Conservation (phyloP, 345 rosid species). For the Dovyalis caffra region DNA sequence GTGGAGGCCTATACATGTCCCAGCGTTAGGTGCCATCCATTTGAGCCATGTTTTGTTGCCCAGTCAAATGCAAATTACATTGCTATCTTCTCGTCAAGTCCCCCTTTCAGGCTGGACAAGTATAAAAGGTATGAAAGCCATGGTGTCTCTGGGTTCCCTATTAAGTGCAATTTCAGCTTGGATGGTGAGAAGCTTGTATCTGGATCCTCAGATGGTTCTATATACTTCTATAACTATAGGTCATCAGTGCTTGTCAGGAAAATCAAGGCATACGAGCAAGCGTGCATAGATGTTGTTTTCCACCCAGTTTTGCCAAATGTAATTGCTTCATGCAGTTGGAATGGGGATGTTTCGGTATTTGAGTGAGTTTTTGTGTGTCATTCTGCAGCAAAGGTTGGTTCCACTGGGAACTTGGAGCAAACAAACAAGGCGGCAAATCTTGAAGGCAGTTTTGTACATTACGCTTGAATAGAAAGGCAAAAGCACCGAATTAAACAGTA, state of each 20-base stretch:
- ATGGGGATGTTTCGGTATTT: slow-evolving; percentile 57
- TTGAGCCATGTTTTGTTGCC: slow-evolving; percentile 62
- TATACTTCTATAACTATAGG: slow-evolving; percentile 51
- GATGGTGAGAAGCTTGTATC: slow-evolving; percentile 66
- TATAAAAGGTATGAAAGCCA: slow-evolving; percentile 70
- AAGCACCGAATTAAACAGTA: neutral
- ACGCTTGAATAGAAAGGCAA: neutral
- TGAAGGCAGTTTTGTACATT: neutral
- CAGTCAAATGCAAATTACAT: slow-evolving; percentile 87
- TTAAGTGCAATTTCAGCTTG: slow-evolving; percentile 74
- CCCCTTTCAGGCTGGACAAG: slow-evolving; percentile 85
- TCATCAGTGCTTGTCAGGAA: slow-evolving; percentile 52
- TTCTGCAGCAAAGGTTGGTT: neutral
- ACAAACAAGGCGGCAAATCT: neutral
- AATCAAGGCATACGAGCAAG: slow-evolving; percentile 62
- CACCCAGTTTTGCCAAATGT: slow-evolving; percentile 65
- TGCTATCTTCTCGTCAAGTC: slow-evolving; percentile 71
- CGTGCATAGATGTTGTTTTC: slow-evolving; percentile 64
- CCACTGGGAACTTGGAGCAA: neutral
- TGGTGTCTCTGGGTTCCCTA: slow-evolving; percentile 76
- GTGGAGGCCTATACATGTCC: slow-evolving; percentile 86
- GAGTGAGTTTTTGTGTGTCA: slow-evolving; percentile 10
- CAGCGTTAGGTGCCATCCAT: slow-evolving; percentile 63
- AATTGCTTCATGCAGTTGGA: slow-evolving; percentile 76
- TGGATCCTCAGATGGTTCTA: slow-evolving; percentile 74